Conservation (phyloP, 768 basidiomycete species). For the Boletus edulis region DNA sequence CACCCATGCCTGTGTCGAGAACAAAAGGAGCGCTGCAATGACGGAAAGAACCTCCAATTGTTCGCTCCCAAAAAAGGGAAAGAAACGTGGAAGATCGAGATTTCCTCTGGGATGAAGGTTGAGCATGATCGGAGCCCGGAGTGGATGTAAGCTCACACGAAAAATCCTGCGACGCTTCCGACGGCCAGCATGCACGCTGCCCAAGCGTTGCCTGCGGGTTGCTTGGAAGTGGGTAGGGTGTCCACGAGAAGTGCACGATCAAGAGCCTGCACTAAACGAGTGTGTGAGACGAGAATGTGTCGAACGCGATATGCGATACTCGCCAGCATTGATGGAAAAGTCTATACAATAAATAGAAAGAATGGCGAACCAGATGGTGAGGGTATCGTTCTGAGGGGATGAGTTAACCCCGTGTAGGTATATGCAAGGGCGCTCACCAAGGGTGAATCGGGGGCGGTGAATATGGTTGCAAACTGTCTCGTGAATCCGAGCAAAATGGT, state of each 20-base stretch:
- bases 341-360: constrained; percentile 66
- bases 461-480: constrained; percentile 1
- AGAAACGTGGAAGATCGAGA: constrained; percentile 62
- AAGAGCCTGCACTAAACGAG: constrained; percentile 69
- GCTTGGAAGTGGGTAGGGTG: constrained; percentile 66
- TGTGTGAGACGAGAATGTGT: background rate
- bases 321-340: constrained; percentile 59
- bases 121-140: background rate
- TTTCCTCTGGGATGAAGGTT: constrained; percentile 55
- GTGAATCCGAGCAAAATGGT: constrained; percentile 23
- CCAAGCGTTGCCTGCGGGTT: constrained; percentile 92
- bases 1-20: constrained; percentile 63
- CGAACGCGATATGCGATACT: background rate
- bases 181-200: constrained; percentile 89
- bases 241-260: constrained; percentile 92
- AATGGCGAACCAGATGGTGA: constrained; percentile 80
- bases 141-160: constrained; percentile 54
- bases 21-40: constrained; percentile 65
- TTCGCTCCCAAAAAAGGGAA: constrained; percentile 75
- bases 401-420: background rate
- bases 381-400: constrained; percentile 47
- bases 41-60: constrained; percentile 83
- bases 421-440: background rate
- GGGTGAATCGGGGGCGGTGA: background rate
- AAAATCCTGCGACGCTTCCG: constrained; percentile 86